Evolutionary conservation across 2,329 filamentous ascomycete species (phyloP), one percentile per base, ranked within the genome.

Genomic region (Triangularia verruculosa): DNA sequence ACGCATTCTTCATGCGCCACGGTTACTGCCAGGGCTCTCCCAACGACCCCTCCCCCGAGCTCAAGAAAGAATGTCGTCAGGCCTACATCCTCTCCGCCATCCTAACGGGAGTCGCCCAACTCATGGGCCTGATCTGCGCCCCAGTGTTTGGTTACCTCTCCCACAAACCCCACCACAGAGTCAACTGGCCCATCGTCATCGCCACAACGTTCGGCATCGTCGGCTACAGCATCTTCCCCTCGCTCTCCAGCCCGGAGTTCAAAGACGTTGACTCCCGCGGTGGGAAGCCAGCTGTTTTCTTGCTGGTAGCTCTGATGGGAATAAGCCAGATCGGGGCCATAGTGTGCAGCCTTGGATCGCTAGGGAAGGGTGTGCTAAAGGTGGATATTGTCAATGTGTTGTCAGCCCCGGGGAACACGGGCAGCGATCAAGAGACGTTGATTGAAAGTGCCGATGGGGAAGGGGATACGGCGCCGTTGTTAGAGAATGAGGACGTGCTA

Each of bases 301-400:
- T 93, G 12, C 84, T 94, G 15, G 92, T 93, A 51, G 86, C 89
- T 0, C 78, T 97, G 17, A 86, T 98, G 43, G 95, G 95, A 13
- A 86, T 97, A 72, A 96, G 92, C 71, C 95, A 99, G 76, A 98
- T 99, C 66, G 95, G 94, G 1, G 90, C 93, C 11, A 98, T 99
- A 64, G 95, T 99, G 0, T 97, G 93, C 78, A 96, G 92, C 68
- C 83, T 99, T n/a, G 93, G 91, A 0, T 86, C 95, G 0, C 83
- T 99, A 2, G 92, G 92, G 39, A 87, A 87, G 15, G 93, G 93
- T 3, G 89, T 98, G 22, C 80, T 96, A 22, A 78, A 80, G 4
- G 79, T 78, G 1, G 82, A 84, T 55, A 69, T 79, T 3, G 62
- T 68, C 39, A 67, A 63, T 54, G 66, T 69, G 20, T 30, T 69